Evolutionary conservation across 495 filamentous ascomycete species (phyloP).

Genomic region (Penicillium cataractarum): DNA sequence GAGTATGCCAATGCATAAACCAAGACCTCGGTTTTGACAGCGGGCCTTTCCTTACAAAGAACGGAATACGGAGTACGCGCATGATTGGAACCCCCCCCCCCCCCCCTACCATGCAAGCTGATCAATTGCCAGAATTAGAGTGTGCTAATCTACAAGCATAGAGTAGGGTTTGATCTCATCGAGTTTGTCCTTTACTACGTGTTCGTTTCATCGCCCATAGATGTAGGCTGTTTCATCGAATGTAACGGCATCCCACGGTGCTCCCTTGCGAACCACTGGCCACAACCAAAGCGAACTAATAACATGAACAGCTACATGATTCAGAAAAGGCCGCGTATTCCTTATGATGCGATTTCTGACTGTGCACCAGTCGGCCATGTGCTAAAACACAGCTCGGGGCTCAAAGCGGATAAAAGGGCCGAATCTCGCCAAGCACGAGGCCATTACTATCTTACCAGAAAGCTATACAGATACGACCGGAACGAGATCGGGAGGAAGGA

Average conservation of each 20-base stretch:
- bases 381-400: not conserved
- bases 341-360: not conserved
- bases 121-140: slow-evolving; percentile 14
- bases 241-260: not conserved
- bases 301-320: not conserved
- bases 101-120: no score
- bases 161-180: not conserved
- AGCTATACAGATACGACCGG: slow-evolving; percentile 12
- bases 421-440: not conserved
- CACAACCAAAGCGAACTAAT: not conserved
- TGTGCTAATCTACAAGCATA: not conserved
- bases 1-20: slow-evolving; percentile 14
- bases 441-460: slow-evolving; percentile 3
- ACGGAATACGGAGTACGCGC: not conserved
- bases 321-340: not conserved
- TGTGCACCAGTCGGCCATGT: not conserved
- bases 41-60: slow-evolving; percentile 7
- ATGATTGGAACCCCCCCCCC: no score
- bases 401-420: not conserved
- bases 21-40: slow-evolving; percentile 16
- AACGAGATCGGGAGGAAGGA: not conserved
- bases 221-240: slow-evolving; percentile 4
- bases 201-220: not conserved
- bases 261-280: not conserved
- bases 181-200: no score